phyloP scores from a whole-genome alignment of 495 filamentous ascomycete genomes.

The Podospora bellae-mahoneyi region DNA sequence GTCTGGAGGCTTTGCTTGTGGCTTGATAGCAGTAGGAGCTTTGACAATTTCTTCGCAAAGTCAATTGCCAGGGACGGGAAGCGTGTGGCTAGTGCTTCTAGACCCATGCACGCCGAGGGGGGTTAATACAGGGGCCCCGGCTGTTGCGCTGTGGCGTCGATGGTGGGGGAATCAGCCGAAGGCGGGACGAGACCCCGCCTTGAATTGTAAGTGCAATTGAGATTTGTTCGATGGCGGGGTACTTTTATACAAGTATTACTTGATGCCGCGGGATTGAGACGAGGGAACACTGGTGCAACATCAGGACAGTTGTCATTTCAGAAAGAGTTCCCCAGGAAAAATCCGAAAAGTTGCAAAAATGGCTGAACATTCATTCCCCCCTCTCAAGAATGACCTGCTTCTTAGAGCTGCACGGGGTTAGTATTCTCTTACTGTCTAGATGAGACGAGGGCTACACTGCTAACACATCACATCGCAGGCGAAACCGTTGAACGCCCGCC shows the following conservation, averaged over 20 bases:
- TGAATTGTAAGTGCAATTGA: background rate
- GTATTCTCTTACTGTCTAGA: conserved; percentile 17
- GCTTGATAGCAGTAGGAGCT: background rate
- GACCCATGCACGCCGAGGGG: background rate
- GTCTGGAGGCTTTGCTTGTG: background rate
- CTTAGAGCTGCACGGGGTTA: conserved; percentile 84
- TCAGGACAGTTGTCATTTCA: conserved; percentile 1
- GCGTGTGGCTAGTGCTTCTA: background rate
- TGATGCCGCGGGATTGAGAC: background rate
- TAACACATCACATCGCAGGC: conserved; percentile 51
- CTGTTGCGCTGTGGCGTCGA: background rate
- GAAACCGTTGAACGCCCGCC: conserved; percentile 86
- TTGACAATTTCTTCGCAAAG: background rate
- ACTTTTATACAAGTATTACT: conserved; percentile 6
- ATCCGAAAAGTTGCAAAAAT: conserved; percentile 16
- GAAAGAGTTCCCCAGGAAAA: conserved; percentile 2
- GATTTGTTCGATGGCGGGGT: conserved; percentile 6
- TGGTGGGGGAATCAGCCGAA: conserved; percentile 5
- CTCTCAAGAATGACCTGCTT: conserved; percentile 86
- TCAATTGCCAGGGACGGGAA: background rate
- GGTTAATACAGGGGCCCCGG: background rate
- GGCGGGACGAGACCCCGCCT: background rate
- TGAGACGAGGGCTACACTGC: background rate
- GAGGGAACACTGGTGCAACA: background rate
- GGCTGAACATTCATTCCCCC: conserved; percentile 56